phyloP scores from a whole-genome alignment of 345 rosid genomes.

The Eucalyptus tenuipes region DNA sequence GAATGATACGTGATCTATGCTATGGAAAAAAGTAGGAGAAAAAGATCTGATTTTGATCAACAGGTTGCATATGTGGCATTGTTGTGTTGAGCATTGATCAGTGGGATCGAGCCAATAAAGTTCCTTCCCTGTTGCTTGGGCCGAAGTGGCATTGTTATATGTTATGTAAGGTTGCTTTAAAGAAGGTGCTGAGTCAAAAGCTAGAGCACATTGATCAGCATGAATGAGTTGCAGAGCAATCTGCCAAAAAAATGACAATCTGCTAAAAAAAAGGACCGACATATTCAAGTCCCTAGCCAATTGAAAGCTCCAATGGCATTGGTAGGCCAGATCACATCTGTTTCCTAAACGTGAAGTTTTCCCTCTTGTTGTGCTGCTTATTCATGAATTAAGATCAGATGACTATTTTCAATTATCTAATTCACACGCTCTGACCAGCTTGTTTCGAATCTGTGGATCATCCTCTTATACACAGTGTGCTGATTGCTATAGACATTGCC shows the following conservation, averaged over 20 bases:
- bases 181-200: not conserved
- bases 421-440: not conserved
- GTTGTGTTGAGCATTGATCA: not conserved
- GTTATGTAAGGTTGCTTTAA: not conserved
- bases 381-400: not conserved
- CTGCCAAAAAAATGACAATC: not conserved
- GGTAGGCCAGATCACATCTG: not conserved
- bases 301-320: not conserved
- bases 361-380: not conserved
- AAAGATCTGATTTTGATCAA: constrained; percentile 9
- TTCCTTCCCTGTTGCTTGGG: not conserved
- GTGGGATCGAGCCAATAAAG: not conserved
- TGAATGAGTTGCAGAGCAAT: not conserved
- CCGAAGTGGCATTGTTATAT: not conserved
- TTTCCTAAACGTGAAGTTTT: not conserved
- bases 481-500: not conserved
- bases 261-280: not conserved
- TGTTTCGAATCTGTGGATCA: not conserved
- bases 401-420: not conserved
- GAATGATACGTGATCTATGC: not conserved
- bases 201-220: not conserved
- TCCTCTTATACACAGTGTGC: not conserved
- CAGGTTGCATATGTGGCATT: not conserved
- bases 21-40: not conserved
- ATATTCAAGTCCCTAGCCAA: not conserved